These are phyloP conservation scores for Peterozyma toletana DNA, from an alignment of 805 yeast species.

Conservation along the genomic window DNA sequence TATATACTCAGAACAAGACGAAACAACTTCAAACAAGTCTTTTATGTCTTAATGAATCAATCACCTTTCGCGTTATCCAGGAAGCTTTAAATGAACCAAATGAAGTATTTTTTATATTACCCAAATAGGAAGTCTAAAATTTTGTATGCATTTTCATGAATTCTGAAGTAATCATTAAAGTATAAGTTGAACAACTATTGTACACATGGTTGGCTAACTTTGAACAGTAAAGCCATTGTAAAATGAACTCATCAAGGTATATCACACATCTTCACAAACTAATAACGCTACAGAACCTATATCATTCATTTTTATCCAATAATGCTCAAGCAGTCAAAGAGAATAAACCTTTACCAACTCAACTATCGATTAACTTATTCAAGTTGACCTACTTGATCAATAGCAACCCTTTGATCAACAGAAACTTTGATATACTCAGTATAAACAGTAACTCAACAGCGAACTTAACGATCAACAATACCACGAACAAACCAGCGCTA, in stretches of 20 bases:
- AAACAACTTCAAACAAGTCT: too few relatives aligned
- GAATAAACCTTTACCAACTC: conserved; percentile 22
- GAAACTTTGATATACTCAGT: conserved; percentile 24
- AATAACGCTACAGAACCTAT: conserved; percentile 27
- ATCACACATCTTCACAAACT: conserved; percentile 26
- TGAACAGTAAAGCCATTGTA: background rate
- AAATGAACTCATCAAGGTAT: conserved; percentile 6
- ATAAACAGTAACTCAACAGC: conserved; percentile 15
- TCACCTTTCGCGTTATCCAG: too few relatives aligned
- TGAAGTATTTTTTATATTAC: too few relatives aligned
- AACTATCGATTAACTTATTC: conserved; percentile 26
- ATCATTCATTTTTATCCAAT: conserved; percentile 23
- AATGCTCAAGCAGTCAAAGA: conserved; percentile 17
- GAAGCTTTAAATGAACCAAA: too few relatives aligned
- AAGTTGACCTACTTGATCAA: conserved; percentile 27
- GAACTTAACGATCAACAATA: conserved; percentile 12
- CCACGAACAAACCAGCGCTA: conserved; percentile 14
- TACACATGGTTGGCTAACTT: too few relatives aligned
- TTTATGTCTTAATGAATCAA: too few relatives aligned
- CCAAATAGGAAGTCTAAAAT: too few relatives aligned
- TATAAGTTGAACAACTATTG: too few relatives aligned
- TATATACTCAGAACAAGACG: too few relatives aligned
- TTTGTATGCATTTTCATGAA: too few relatives aligned
- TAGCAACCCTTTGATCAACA: conserved; percentile 27
- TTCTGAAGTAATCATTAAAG: too few relatives aligned